phyloP scores from a whole-genome alignment of 2,329 filamentous ascomycete genomes.

The Biscogniauxia mediterranea region DNA sequence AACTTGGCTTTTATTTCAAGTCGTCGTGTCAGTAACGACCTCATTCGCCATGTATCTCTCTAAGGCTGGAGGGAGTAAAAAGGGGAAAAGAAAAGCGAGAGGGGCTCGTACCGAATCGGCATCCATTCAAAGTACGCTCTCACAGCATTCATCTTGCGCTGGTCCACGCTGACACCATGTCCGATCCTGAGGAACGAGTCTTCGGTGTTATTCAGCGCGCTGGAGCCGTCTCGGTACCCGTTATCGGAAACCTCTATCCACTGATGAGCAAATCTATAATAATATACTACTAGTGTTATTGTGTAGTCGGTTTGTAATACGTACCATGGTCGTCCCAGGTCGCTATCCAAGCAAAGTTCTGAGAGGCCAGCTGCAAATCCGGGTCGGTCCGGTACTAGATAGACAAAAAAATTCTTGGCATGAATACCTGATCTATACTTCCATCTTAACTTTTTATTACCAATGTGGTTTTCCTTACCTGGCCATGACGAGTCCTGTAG shows the following conservation, averaged over 20 bases:
- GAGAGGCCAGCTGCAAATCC: slow-evolving; percentile 40
- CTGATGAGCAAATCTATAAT: no score
- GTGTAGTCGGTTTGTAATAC: background rate
- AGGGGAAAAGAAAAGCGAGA: background rate
- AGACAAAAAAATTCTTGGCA: background rate
- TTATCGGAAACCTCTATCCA: slow-evolving; percentile 60
- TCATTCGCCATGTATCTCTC: background rate
- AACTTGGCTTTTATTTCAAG: slow-evolving; percentile 44
- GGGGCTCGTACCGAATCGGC: slow-evolving; percentile 45
- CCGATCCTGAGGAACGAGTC: slow-evolving; percentile 60
- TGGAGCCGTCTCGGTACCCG: slow-evolving; percentile 60
- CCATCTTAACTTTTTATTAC: no score
- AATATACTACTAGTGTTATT: no score
- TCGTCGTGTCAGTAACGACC: no score
- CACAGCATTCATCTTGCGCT: slow-evolving; percentile 71
- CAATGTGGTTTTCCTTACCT: slow-evolving; percentile 23
- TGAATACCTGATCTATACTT: background rate
- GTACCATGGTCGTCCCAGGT: slow-evolving; percentile 44
- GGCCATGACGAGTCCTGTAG: slow-evolving; percentile 41
- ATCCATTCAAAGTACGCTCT: slow-evolving; percentile 69
- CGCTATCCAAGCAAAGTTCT: slow-evolving; percentile 44
- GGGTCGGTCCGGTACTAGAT: slow-evolving; percentile 40
- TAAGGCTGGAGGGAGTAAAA: background rate
- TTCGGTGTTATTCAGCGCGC: slow-evolving; percentile 63
- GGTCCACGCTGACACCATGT: slow-evolving; percentile 60